phyloP scores from a whole-genome alignment of 139 green algal genomes.

The Mychonastes homosphaera region DNA sequence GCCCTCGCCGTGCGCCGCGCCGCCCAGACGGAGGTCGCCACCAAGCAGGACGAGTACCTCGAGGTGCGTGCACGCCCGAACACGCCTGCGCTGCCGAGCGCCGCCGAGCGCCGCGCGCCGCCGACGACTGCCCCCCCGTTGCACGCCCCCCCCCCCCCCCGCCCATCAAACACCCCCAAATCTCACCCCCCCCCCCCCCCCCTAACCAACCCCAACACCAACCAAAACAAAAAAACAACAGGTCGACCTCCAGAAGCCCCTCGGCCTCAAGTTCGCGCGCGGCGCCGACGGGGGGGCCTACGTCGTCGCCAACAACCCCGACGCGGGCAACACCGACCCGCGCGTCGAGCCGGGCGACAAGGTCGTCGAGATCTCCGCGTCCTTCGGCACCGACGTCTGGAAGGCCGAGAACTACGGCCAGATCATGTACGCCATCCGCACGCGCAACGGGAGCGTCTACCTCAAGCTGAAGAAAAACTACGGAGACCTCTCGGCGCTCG shows the following conservation, averaged over 20 bases:
- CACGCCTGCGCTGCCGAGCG: too few species aligned
- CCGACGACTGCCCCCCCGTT: too few species aligned
- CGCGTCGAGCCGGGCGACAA: slow-evolving; percentile 80
- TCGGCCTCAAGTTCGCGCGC: slow-evolving; percentile 81
- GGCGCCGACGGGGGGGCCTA: slow-evolving; percentile 86
- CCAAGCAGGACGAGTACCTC: too few species aligned
- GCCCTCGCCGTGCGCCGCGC: too few species aligned
- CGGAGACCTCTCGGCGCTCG: slow-evolving; percentile 69
- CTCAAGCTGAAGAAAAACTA: slow-evolving; percentile 77
- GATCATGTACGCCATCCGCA: slow-evolving; percentile 97
- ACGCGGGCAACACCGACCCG: slow-evolving; percentile 59
- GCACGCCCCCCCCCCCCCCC: too few species aligned
- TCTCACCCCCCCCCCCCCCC: too few species aligned
- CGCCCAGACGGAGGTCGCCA: too few species aligned
- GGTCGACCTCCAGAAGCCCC: slow-evolving; percentile 77
- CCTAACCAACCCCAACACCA: too few species aligned
- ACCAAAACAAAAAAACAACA: too few species aligned
- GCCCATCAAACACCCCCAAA: too few species aligned
- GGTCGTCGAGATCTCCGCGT: slow-evolving; percentile 74
- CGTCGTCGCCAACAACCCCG: slow-evolving; percentile 47
- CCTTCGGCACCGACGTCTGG: slow-evolving; percentile 96
- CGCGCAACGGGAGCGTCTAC: slow-evolving; percentile 83
- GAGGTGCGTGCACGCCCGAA: too few species aligned
- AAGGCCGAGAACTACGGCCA: slow-evolving; percentile 83
- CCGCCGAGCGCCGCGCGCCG: too few species aligned